phyloP scores from a whole-genome alignment of 2,329 filamentous ascomycete genomes.

The Shiraia bambusicola region DNA sequence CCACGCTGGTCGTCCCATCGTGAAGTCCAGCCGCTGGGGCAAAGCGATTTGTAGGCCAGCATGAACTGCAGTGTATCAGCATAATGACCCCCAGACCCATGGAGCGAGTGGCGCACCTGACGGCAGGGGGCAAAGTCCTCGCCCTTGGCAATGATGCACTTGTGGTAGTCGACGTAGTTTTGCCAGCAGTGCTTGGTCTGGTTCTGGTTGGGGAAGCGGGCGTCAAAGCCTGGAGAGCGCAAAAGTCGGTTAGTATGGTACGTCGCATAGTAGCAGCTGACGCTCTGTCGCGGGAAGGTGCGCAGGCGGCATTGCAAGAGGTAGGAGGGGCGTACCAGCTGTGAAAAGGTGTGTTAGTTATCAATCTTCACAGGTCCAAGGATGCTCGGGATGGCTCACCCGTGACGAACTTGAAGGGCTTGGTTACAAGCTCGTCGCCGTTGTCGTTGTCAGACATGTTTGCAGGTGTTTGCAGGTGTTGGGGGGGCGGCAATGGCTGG shows the following conservation, averaged over 20 bases:
- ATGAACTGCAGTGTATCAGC: constrained; percentile 68
- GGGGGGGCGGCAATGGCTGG: constrained; percentile 35
- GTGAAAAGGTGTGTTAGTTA: constrained; percentile 36
- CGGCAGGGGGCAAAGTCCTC: constrained; percentile 97
- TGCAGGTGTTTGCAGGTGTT: constrained; percentile 46
- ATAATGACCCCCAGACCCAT: neutral
- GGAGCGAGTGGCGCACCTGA: constrained; percentile 63
- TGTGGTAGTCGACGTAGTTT: constrained; percentile 99
- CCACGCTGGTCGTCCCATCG: constrained; percentile 98
- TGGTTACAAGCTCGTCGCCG: constrained; percentile 79
- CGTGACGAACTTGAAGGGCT: constrained; percentile 99
- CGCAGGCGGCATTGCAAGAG: constrained; percentile 10
- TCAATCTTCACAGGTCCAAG: constrained; percentile 10
- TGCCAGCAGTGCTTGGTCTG: constrained; percentile 99
- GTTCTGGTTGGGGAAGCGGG: constrained; percentile 98
- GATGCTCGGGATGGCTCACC: constrained; percentile 61
- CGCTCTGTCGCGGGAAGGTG: constrained; percentile 3
- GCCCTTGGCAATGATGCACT: constrained; percentile 97
- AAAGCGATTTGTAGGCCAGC: constrained; percentile 94
- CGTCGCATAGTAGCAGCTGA: constrained; percentile 3
- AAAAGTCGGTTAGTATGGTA: constrained; percentile 22
- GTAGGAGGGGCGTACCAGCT: constrained; percentile 43
- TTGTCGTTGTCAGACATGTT: constrained; percentile 75
- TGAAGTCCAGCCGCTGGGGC: constrained; percentile 90
- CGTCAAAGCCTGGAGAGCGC: constrained; percentile 77